Evolutionary conservation across 352 stramenopile species (phyloP).

Genomic region (Blastocystis sp.): DNA sequence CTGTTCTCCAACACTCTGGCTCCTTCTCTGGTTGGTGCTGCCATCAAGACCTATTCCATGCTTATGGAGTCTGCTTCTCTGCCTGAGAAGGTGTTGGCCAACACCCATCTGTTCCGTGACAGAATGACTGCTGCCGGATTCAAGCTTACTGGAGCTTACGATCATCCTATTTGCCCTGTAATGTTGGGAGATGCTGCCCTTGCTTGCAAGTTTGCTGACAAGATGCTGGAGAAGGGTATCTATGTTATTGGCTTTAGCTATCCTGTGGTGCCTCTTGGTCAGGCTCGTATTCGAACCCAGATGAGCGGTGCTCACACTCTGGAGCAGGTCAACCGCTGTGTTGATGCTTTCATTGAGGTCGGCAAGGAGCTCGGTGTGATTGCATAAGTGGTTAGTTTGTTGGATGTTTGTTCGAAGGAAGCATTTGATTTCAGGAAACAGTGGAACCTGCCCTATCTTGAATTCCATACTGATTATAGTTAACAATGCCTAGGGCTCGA

Average conservation of each 20-base stretch:
- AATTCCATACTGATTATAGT: not conserved
- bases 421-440: not conserved
- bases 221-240: constrained; percentile 83
- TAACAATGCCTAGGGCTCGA: not conserved
- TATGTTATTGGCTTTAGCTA: constrained; percentile 89
- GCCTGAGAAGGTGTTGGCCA: constrained; percentile 77
- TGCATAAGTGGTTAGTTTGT: constrained; percentile 15
- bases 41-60: constrained; percentile 83
- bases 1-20: constrained; percentile 85
- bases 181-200: constrained; percentile 83
- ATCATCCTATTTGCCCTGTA: constrained; percentile 80
- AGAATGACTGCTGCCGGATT: constrained; percentile 81
- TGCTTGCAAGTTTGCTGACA: constrained; percentile 78
- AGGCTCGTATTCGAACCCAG: constrained; percentile 82
- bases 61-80: constrained; percentile 72
- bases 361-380: constrained; percentile 71
- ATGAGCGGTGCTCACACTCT: constrained; percentile 80
- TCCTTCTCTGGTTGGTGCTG: constrained; percentile 82
- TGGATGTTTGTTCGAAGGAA: not conserved
- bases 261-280: constrained; percentile 81
- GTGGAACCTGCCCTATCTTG: not conserved
- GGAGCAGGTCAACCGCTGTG: constrained; percentile 80
- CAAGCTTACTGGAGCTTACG: constrained; percentile 73
- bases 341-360: constrained; percentile 83
- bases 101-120: constrained; percentile 83